A percentile compares a stretch with the other conserved stretches of the same genome.
Conservation (phyloP, 495 filamentous ascomycete species). For the Elasticomyces elasticus region DNA sequence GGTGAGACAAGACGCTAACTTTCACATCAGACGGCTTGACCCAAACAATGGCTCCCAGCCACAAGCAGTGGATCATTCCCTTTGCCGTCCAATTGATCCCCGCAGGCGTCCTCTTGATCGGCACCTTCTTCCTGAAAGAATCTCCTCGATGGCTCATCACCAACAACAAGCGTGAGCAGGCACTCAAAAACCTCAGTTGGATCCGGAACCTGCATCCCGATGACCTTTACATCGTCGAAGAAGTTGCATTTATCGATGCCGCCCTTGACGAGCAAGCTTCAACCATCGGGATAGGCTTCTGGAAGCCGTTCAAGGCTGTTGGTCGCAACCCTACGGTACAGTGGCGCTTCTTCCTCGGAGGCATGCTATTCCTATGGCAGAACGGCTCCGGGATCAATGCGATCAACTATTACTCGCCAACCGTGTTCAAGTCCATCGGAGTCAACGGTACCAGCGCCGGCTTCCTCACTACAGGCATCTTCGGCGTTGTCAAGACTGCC, state of each 20-base stretch:
- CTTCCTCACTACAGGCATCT: constrained; percentile 44
- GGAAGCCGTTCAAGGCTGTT: constrained; percentile 55
- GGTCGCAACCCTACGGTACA: constrained; percentile 37
- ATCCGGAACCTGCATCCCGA: constrained; percentile 49
- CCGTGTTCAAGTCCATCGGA: constrained; percentile 51
- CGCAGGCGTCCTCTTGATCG: constrained; percentile 40
- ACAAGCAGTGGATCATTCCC: constrained; percentile 46
- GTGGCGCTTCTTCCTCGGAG: constrained; percentile 58
- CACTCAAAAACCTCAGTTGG: constrained; percentile 51
- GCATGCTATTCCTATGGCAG: constrained; percentile 58
- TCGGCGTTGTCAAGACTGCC: constrained; percentile 47
- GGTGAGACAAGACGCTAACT: constrained; percentile 30
- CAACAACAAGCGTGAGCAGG: constrained; percentile 45
- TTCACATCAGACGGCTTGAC: constrained; percentile 48
- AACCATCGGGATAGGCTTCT: constrained; percentile 53
- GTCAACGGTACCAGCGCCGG: constrained; percentile 41
- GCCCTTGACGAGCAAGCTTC: constrained; percentile 46
- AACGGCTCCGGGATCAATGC: constrained; percentile 55
- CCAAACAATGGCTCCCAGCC: constrained; percentile 36
- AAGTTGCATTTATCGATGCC: constrained; percentile 51
- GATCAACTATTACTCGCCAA: constrained; percentile 55
- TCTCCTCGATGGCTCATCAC: constrained; percentile 55
- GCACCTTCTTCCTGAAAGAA: constrained; percentile 46
- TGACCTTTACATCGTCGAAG: constrained; percentile 58
- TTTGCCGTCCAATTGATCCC: constrained; percentile 51